A percentile compares a stretch with the other conserved stretches of the same genome.
phyloP scores from a whole-genome alignment of 225 moss, liverwort and hornwort genomes.

The Pseudoscleropodium purum region DNA sequence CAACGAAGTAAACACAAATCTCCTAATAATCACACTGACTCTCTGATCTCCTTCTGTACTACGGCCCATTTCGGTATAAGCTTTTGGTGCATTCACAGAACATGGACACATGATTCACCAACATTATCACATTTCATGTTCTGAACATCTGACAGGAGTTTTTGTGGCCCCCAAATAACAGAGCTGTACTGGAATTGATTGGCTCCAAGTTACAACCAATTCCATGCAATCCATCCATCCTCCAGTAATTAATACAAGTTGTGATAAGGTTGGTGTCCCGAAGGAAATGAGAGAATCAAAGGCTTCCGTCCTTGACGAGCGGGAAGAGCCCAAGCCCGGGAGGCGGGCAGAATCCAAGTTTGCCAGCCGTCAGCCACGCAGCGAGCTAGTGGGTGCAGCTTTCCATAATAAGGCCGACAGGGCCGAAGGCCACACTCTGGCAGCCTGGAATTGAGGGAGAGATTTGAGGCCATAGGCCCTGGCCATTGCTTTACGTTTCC shows the following conservation, averaged over 20 bases:
- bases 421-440: neutral
- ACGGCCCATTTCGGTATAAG: neutral
- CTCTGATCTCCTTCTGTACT: neutral
- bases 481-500: neutral
- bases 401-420: constrained; percentile 3
- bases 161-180: neutral
- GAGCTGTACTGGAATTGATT: neutral
- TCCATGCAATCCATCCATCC: neutral
- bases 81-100: neutral
- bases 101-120: neutral
- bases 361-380: neutral
- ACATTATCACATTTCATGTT: neutral
- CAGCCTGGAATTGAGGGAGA: neutral
- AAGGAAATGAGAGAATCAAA: neutral
- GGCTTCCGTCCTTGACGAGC: neutral
- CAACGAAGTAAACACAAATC: neutral
- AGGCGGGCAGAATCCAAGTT: neutral
- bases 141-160: neutral
- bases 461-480: neutral
- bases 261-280: neutral
- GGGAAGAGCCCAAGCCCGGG: neutral
- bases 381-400: neutral
- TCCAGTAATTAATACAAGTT: neutral
- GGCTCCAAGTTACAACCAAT: neutral
- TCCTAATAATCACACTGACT: neutral